Percentiles rank a stretch among this genome's conserved stretches.
Evolutionary conservation across 2,329 filamentous ascomycete species (phyloP).

Genomic region (Xylaria sp.): DNA sequence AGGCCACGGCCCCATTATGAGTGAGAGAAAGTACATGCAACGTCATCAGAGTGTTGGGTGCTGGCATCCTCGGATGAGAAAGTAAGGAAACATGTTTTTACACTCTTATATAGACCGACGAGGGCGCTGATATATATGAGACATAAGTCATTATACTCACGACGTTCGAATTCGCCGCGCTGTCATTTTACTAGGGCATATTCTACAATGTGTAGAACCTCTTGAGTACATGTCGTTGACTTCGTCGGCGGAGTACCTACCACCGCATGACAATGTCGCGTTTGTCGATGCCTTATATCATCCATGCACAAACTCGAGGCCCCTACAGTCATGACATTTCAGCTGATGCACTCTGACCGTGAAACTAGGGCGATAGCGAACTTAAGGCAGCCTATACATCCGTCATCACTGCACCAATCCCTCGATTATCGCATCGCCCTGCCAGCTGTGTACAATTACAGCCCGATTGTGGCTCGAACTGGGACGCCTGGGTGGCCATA

Average conservation of each 20-base stretch:
- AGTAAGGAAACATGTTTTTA: slow-evolving; percentile 38
- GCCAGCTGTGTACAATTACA: slow-evolving; percentile 63
- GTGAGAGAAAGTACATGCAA: background rate
- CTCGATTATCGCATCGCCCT: slow-evolving; percentile 62
- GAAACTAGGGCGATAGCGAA: slow-evolving; percentile 55
- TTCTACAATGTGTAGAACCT: slow-evolving; percentile 60
- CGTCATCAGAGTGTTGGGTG: slow-evolving; percentile 40
- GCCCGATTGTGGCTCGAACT: slow-evolving; percentile 67
- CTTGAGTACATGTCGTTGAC: slow-evolving; percentile 69
- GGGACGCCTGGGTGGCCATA: slow-evolving; percentile 68
- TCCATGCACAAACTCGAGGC: background rate
- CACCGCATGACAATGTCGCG: slow-evolving; percentile 60
- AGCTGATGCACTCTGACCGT: background rate
- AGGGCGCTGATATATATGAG: background rate
- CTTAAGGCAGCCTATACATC: slow-evolving; percentile 56
- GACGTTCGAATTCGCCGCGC: slow-evolving; percentile 63
- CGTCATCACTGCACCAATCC: slow-evolving; percentile 50
- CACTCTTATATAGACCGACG: slow-evolving; percentile 14
- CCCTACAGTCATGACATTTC: background rate
- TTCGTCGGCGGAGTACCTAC: slow-evolving; percentile 64
- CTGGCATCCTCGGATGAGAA: slow-evolving; percentile 42
- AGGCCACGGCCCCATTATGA: background rate
- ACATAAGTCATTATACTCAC: slow-evolving; percentile 60
- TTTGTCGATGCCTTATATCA: slow-evolving; percentile 51
- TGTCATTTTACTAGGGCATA: slow-evolving; percentile 71